Evolutionary conservation across 208 protist genomes (phyloP).

Genomic region (Crithidia expoeki): DNA sequence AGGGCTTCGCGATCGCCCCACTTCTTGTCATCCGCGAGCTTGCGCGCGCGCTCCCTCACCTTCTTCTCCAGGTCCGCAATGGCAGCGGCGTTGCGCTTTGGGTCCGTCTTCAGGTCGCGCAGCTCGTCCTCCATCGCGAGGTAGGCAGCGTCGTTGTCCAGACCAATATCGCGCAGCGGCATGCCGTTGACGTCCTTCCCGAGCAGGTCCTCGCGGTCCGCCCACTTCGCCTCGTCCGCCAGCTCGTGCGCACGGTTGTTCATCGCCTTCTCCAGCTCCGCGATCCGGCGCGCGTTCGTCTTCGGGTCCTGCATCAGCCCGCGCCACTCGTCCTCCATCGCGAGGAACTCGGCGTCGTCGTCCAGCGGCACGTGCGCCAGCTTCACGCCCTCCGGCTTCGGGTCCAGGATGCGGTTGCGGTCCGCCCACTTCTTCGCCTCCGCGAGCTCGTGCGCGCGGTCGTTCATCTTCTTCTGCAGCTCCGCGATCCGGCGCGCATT

Average conservation of each 20-base stretch:
- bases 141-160: slow-evolving; percentile 49
- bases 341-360: slow-evolving; percentile 49
- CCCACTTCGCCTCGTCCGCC: slow-evolving; percentile 53
- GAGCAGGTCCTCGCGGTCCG: slow-evolving; percentile 68
- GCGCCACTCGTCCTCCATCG: slow-evolving; percentile 58
- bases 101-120: slow-evolving; percentile 52
- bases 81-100: slow-evolving; percentile 43
- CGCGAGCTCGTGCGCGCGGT: too few relatives aligned
- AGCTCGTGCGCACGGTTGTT: slow-evolving; percentile 71
- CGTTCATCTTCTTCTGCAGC: too few relatives aligned
- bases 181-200: slow-evolving; percentile 52
- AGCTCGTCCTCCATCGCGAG: slow-evolving; percentile 42
- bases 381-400: too few relatives aligned
- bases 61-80: too few relatives aligned
- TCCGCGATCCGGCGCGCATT: too few relatives aligned
- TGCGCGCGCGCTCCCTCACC: too few relatives aligned
- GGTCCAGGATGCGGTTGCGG: too few relatives aligned
- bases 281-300: slow-evolving; percentile 53
- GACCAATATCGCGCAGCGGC: slow-evolving; percentile 60
- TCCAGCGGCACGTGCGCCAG: slow-evolving; percentile 67
- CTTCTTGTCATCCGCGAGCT: too few relatives aligned
- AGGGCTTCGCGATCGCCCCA: too few relatives aligned
- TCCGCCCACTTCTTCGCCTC: too few relatives aligned
- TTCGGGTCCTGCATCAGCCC: slow-evolving; percentile 65
- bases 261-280: slow-evolving; percentile 54